Percentiles rank a stretch among this genome's conserved stretches.
phyloP scores from a whole-genome alignment of 768 basidiomycete species.

The Neoboletus magnificus region DNA sequence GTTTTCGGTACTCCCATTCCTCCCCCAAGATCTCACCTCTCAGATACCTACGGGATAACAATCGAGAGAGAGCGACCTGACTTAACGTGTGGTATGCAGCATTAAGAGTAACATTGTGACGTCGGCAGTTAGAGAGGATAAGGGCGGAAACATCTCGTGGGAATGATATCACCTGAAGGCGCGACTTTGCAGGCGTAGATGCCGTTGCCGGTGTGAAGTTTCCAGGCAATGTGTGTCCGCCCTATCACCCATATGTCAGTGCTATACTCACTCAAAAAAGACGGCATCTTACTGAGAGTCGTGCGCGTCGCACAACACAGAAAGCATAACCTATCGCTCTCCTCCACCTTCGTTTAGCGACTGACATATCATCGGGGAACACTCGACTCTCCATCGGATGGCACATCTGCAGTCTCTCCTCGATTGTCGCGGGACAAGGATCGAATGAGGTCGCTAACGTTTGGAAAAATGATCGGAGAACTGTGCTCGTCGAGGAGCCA shows the following conservation, averaged over 20 bases:
- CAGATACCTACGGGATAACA: conserved; percentile 44
- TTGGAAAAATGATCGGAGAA: conserved; percentile 4
- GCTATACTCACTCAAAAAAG: not conserved
- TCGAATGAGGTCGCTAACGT: conserved; percentile 2
- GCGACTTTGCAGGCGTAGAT: not conserved
- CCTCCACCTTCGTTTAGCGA: not conserved
- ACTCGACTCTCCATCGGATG: not conserved
- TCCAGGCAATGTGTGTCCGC: not conserved
- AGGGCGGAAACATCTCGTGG: conserved; percentile 18
- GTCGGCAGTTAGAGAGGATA: conserved; percentile 39
- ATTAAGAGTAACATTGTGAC: conserved; percentile 45
- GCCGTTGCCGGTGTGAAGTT: not conserved
- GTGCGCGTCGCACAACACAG: not conserved
- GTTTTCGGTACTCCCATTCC: conserved; percentile 52
- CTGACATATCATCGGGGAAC: not conserved
- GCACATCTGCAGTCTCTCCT: not conserved
- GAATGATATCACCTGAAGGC: not conserved
- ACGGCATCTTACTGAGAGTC: not conserved
- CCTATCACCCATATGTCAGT: not conserved
- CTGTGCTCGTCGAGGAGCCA: not conserved
- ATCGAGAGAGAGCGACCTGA: conserved; percentile 35
- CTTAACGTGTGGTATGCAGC: conserved; percentile 45
- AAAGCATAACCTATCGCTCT: not conserved
- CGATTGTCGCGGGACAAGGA: not conserved
- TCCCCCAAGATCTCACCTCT: conserved; percentile 44